Percentiles rank a stretch among this genome's conserved stretches.
phyloP scores from a whole-genome alignment of 441 rosid genomes.

The Corymbia calophylla region DNA sequence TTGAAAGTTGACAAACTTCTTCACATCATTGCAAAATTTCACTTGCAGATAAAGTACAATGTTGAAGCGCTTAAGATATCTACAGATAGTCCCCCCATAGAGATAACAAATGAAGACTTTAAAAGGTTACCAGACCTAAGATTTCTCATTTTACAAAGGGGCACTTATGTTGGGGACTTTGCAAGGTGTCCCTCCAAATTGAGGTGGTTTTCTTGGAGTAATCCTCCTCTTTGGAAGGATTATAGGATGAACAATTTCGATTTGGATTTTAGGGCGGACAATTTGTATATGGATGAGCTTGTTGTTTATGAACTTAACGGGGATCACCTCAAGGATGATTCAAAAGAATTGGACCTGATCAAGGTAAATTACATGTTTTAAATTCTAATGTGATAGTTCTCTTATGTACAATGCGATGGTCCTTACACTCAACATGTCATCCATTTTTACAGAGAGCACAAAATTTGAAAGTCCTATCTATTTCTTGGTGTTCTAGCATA shows the following conservation, averaged over 20 bases:
- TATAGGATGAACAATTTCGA: fast-evolving
- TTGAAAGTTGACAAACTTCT: neutral
- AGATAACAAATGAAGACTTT: neutral
- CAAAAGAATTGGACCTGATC: neutral
- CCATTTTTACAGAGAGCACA: neutral
- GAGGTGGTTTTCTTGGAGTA: neutral
- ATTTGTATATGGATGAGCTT: fast-evolving
- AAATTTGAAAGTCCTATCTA: neutral
- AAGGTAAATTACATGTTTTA: neutral
- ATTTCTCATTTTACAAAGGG: fast-evolving
- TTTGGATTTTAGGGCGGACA: fast-evolving
- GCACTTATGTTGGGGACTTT: neutral
- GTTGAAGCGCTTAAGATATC: fast-evolving
- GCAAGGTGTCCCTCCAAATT: fast-evolving
- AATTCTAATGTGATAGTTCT: fast-evolving
- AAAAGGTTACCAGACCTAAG: neutral
- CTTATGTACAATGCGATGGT: neutral
- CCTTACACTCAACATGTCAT: neutral
- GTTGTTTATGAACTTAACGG: fast-evolving
- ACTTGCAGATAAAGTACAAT: fast-evolving
- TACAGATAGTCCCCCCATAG: fast-evolving
- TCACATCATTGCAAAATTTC: fast-evolving
- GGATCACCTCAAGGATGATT: fast-evolving
- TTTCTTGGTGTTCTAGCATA: fast-evolving
- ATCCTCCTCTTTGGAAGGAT: too few relatives aligned